Percentiles rank a stretch among this genome's conserved stretches.
These are phyloP conservation scores for Cyclotella kingstonii DNA, from an alignment of 108 stramenopile species.

Conservation along the genomic window DNA sequence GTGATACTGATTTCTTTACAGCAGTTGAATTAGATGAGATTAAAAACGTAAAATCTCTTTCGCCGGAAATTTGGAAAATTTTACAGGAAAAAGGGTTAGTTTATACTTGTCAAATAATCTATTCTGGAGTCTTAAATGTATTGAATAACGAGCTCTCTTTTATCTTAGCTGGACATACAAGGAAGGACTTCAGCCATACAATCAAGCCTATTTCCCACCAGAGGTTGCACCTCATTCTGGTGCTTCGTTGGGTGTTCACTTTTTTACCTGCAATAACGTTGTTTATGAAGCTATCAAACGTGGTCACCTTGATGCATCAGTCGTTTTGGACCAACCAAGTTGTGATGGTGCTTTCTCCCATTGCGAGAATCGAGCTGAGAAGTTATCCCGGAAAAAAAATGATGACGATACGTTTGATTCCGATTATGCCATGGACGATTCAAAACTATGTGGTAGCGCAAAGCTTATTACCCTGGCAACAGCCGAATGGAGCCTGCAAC, in stretches of 20 bases:
- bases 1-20: too few species aligned
- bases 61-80: constrained; percentile 23
- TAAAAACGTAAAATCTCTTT: not conserved
- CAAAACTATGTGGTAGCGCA: constrained; percentile 10
- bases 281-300: constrained; percentile 22
- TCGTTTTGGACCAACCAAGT: too few species aligned
- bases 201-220: constrained; percentile 46
- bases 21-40: not conserved
- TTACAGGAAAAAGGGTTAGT: constrained; percentile 32
- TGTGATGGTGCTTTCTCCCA: not conserved
- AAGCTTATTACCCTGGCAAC: constrained; percentile 26
- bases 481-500: constrained; percentile 4
- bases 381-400: not conserved
- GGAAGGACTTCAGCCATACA: constrained; percentile 41
- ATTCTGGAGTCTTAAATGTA: too few species aligned
- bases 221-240: constrained; percentile 38
- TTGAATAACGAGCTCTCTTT: too few species aligned
- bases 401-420: not conserved
- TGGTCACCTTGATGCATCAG: constrained; percentile 24
- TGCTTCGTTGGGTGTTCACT: constrained; percentile 36
- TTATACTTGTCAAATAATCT: too few species aligned
- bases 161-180: constrained; percentile 37
- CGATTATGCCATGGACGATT: constrained; percentile 20
- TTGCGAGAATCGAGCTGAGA: not conserved
- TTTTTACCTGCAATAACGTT: constrained; percentile 29